Percentiles rank a stretch among this genome's conserved stretches.
These are phyloP conservation scores for Penicillium brevicompactum DNA, from an alignment of 2,329 filamentous ascomycete species.

Conservation along the genomic window DNA sequence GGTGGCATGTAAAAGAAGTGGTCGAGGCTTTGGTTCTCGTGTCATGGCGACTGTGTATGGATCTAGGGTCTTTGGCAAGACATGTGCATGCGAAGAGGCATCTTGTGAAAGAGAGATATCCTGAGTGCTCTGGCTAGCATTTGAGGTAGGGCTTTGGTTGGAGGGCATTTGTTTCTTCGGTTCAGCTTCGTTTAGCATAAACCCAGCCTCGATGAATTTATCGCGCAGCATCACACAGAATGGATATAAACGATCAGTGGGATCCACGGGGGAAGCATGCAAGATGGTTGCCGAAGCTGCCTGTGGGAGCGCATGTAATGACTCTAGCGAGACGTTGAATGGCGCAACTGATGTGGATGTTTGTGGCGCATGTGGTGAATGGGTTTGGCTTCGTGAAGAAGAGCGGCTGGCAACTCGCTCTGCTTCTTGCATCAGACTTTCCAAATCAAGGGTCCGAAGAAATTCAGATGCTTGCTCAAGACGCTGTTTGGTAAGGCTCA, in stretches of 20 bases:
- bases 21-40: slow-evolving; percentile 42
- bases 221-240: slow-evolving; percentile 45
- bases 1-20: slow-evolving; percentile 79
- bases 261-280: slow-evolving; percentile 43
- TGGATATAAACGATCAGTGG: slow-evolving; percentile 42
- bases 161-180: slow-evolving; percentile 2
- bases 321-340: slow-evolving; percentile 49
- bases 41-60: slow-evolving; percentile 13
- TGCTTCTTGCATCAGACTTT: slow-evolving; percentile 37
- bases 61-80: background rate
- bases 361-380: background rate
- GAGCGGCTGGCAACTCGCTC: slow-evolving; percentile 27
- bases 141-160: background rate
- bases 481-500: slow-evolving; percentile 65
- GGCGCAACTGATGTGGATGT: slow-evolving; percentile 19
- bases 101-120: background rate
- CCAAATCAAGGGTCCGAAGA: slow-evolving; percentile 50
- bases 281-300: slow-evolving; percentile 41
- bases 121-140: too few species aligned
- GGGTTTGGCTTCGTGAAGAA: background rate
- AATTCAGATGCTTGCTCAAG: slow-evolving; percentile 51
- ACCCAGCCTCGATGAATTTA: slow-evolving; percentile 47
- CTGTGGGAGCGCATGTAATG: slow-evolving; percentile 41
- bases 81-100: background rate
- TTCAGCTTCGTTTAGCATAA: slow-evolving; percentile 38